These are phyloP conservation scores for Malassezia dermatis DNA, from an alignment of 1,284 basidiomycete species.

Conservation along the genomic window DNA sequence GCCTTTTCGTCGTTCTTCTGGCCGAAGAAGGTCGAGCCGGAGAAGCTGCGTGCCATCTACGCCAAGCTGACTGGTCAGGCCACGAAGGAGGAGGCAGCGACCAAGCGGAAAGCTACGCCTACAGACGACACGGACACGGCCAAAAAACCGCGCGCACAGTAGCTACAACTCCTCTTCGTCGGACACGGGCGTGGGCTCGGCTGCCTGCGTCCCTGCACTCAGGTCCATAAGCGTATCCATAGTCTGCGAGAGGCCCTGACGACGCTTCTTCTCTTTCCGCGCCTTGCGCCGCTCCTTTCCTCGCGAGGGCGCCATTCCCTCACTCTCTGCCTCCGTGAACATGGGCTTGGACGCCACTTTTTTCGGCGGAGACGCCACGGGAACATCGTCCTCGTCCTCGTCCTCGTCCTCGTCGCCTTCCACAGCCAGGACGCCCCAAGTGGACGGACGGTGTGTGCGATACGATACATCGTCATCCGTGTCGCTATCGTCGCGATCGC, in stretches of 20 bases:
- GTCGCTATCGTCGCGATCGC: constrained; percentile 46
- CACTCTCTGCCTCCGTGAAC: constrained; percentile 8
- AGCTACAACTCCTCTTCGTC: not conserved
- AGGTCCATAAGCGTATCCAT: constrained; percentile 16
- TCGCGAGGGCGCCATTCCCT: constrained; percentile 9
- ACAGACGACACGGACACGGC: not conserved
- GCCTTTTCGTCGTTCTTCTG: constrained; percentile 75
- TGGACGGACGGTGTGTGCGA: not conserved
- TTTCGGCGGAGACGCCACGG: not conserved
- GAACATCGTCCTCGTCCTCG: not conserved
- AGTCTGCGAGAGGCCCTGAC: not conserved
- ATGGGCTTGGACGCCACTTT: not conserved
- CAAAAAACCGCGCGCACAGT: not conserved
- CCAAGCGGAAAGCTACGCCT: not conserved
- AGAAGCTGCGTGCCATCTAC: constrained; percentile 35
- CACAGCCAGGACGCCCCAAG: not conserved
- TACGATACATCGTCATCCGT: constrained; percentile 23
- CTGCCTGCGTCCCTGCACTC: not conserved
- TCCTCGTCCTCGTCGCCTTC: not conserved
- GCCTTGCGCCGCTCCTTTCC: constrained; percentile 16
- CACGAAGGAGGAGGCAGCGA: not conserved
- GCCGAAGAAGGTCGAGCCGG: constrained; percentile 64
- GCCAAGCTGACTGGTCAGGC: constrained; percentile 28
- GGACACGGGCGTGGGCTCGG: not conserved
- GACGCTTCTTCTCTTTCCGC: constrained; percentile 19